Evolutionary conservation across 805 yeast species (phyloP).

Genomic region (Yamadazyma sp.): DNA sequence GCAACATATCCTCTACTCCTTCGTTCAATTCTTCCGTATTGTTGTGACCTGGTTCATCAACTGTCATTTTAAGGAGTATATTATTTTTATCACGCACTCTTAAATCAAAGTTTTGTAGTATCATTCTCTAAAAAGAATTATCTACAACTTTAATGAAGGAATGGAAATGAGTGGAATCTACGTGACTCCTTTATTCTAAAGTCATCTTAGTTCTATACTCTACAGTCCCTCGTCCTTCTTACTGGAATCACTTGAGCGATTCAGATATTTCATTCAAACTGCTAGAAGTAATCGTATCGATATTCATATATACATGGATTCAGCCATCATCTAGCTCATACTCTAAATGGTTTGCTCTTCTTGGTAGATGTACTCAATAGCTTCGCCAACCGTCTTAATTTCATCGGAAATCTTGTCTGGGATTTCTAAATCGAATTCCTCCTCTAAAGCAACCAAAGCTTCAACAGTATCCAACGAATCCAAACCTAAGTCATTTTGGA

Average conservation of each 20-base stretch:
- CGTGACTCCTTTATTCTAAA: neutral
- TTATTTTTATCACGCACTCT: too few species aligned
- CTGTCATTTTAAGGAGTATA: slow-evolving; percentile 1
- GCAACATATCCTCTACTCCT: slow-evolving; percentile 10
- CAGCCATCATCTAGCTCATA: neutral
- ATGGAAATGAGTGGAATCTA: neutral
- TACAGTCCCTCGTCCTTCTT: too few species aligned
- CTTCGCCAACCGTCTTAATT: slow-evolving; percentile 90
- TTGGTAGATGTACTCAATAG: slow-evolving; percentile 79
- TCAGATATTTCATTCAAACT: too few species aligned
- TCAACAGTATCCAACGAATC: slow-evolving; percentile 95
- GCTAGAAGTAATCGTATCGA: slow-evolving; percentile 7
- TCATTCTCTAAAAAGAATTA: too few species aligned
- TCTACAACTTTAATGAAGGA: too few species aligned
- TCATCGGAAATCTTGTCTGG: slow-evolving; percentile 92
- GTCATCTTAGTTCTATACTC: neutral
- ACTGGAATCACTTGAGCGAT: too few species aligned
- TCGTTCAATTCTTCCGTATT: slow-evolving; percentile 11
- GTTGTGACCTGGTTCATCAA: neutral
- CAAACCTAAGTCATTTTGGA: slow-evolving; percentile 74
- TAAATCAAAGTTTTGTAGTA: too few species aligned
- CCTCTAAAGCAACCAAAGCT: slow-evolving; percentile 94
- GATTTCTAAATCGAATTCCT: slow-evolving; percentile 76
- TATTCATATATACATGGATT: slow-evolving; percentile 9
- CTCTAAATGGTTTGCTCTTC: slow-evolving; percentile 45